Evolutionary conservation across 2,329 filamentous ascomycete genomes (phyloP), one percentile per base, ranked within the genome.

Genomic region (Ophiostoma ulmi): DNA sequence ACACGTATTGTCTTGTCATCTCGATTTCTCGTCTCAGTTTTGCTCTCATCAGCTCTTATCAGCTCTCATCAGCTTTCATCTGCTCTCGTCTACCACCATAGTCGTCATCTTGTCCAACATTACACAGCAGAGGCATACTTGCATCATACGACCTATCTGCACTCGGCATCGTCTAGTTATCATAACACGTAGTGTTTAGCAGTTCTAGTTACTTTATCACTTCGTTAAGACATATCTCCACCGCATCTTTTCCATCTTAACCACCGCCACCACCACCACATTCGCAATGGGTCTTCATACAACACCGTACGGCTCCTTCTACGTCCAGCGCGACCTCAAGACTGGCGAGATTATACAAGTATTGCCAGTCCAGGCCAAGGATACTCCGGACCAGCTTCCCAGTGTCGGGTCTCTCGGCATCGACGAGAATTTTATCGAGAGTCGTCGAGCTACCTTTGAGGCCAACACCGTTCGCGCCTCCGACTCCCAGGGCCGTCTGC

Each of bases 321-420:
- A 73, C 39, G 73, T 74, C 13, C 73, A 74, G 55, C 71, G 68
- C 35, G 73, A 72, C 58, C 63, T 74, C 44, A 69, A 65, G 13
- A 74, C 73, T 1, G 73, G 73, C 38, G 73, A 74, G 55, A 71
- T 74, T 14, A 69, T 74, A 52, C 72, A 74, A 41, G 71, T 74
- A 31, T 22, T 74, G 26, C 73, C 73, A 8, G 72, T 74, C 22
- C 69, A 72, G 35, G 71, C 70, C 11, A 72, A 68, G 8, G 70
- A 72, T 13, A 72, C 61, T 26, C 73, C 73, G 2, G 70, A 67
- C 39, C 70, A 70, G 38, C 71, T 74, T 22, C 73, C 73, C 2
- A 73, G 72, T 0, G 73, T 74, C 63, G 73, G 71, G 55, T 44
- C 70, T 1, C 70, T 74, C 1, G 73, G 73, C 35, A 74, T 74